phyloP scores from a whole-genome alignment of 148 eudicot genomes.

The Fagopyrum esculentum region DNA sequence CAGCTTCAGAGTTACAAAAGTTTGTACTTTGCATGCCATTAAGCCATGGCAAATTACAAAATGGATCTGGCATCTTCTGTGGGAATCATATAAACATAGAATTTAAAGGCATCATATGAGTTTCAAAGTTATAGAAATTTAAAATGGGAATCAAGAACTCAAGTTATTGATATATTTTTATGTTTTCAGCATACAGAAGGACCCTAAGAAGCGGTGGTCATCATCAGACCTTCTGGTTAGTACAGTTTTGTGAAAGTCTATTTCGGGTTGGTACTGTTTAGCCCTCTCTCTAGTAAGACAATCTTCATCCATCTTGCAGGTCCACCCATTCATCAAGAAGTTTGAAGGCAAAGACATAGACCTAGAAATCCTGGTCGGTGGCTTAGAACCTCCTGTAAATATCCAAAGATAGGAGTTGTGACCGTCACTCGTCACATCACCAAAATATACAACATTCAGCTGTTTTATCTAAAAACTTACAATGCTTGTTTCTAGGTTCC shows the following conservation, averaged over 20 bases:
- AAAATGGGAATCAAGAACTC: not conserved
- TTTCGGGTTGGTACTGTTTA: not conserved
- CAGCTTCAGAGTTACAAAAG: not conserved
- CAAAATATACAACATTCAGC: not conserved
- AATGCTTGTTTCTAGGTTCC: not conserved
- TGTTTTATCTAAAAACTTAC: not conserved
- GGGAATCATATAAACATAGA: not conserved
- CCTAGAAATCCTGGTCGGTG: slow-evolving; percentile 61
- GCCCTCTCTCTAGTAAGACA: not conserved
- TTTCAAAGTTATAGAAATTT: not conserved
- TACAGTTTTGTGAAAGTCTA: slow-evolving; percentile 12
- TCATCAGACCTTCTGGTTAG: slow-evolving; percentile 88
- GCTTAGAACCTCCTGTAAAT: slow-evolving; percentile 87
- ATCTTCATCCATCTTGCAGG: slow-evolving; percentile 32
- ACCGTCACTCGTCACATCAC: not conserved
- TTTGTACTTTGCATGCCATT: not conserved
- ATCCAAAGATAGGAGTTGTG: slow-evolving; percentile 39
- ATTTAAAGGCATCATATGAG: not conserved
- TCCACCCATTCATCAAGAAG: slow-evolving; percentile 85
- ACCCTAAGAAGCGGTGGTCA: slow-evolving; percentile 73
- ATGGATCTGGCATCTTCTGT: not conserved
- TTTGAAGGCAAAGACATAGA: slow-evolving; percentile 94
- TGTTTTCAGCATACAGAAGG: slow-evolving; percentile 76
- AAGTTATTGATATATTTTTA: not conserved
- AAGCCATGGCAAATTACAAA: not conserved